Evolutionary conservation across 163 green algal species (phyloP).

Genomic region (Scenedesmus sp.): DNA sequence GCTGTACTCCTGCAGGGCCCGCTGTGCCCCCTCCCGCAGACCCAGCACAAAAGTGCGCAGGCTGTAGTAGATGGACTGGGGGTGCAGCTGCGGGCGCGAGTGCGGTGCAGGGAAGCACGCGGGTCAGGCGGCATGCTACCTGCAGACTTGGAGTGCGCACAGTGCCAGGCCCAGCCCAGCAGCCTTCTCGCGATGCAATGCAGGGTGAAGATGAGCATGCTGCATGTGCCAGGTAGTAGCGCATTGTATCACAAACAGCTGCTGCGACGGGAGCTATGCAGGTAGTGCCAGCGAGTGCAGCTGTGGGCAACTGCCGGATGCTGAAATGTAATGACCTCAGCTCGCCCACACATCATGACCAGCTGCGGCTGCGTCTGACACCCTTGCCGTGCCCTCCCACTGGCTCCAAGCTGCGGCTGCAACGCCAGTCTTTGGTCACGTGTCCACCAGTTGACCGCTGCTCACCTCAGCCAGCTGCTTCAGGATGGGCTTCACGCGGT

Average conservation of each 20-base stretch:
- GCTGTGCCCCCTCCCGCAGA: slow-evolving; percentile 76
- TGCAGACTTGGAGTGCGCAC: not conserved
- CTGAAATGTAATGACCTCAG: not conserved
- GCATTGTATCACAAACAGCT: no score
- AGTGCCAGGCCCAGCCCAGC: no score
- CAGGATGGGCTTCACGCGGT: slow-evolving; percentile 75
- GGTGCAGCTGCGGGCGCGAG: slow-evolving; percentile 41
- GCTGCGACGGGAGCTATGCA: no score
- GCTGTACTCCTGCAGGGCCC: slow-evolving; percentile 8
- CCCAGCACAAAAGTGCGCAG: slow-evolving; percentile 89
- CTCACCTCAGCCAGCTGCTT: slow-evolving; percentile 69
- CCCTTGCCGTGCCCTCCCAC: not conserved
- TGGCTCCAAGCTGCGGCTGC: not conserved
- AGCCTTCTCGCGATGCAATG: no score
- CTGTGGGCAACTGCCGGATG: no score
- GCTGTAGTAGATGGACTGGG: slow-evolving; percentile 91
- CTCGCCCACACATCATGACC: no score
- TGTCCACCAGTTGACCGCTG: not conserved
- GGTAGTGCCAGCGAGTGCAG: no score
- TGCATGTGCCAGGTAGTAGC: no score
- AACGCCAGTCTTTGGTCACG: not conserved
- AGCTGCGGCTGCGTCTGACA: not conserved
- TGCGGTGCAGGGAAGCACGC: not conserved
- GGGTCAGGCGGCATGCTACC: no score
- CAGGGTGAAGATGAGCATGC: no score